Conservation (phyloP, 1,284 basidiomycete genomes). For the Rhodotorula sp. region DNA sequence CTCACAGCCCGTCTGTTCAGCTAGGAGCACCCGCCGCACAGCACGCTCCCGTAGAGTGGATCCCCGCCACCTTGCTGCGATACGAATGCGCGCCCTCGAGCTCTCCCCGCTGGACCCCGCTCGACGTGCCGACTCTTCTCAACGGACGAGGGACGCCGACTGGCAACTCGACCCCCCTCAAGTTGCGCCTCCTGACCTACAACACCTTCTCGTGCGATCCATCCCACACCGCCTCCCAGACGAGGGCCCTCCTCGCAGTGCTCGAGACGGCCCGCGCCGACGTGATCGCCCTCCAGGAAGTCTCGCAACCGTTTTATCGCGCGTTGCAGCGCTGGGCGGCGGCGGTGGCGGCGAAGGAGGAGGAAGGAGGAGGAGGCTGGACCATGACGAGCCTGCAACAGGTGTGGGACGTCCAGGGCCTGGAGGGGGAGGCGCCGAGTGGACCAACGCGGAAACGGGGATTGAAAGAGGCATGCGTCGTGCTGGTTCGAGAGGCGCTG, state of each 20-base stretch:
- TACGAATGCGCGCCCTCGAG: background rate
- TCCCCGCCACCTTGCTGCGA: background rate
- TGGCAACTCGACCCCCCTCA: background rate
- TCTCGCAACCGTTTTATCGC: constrained; percentile 9
- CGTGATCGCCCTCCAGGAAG: constrained; percentile 26
- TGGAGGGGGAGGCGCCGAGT: background rate
- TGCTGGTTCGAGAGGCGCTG: constrained; percentile 10
- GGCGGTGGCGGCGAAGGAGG: background rate
- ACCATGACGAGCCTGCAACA: constrained; percentile 2
- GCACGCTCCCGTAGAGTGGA: background rate
- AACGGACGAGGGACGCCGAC: background rate
- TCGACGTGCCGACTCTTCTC: background rate
- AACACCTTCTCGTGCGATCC: constrained; percentile 29
- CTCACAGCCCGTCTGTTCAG: too few species aligned
- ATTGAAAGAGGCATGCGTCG: constrained; percentile 15
- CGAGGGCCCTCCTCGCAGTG: constrained; percentile 15
- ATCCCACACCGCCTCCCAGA: constrained; percentile 11
- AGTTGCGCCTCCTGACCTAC: constrained; percentile 19
- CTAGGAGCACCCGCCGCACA: background rate
- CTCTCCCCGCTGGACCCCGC: background rate
- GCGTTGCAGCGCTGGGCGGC: constrained; percentile 8
- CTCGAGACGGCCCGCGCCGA: constrained; percentile 3
- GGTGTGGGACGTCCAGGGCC: constrained; percentile 12
- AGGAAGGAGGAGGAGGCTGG: background rate
- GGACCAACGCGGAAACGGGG: constrained; percentile 8